phyloP scores from a whole-genome alignment of 192 early-diverging fungal genomes.

The Mortierella hygrophila region DNA sequence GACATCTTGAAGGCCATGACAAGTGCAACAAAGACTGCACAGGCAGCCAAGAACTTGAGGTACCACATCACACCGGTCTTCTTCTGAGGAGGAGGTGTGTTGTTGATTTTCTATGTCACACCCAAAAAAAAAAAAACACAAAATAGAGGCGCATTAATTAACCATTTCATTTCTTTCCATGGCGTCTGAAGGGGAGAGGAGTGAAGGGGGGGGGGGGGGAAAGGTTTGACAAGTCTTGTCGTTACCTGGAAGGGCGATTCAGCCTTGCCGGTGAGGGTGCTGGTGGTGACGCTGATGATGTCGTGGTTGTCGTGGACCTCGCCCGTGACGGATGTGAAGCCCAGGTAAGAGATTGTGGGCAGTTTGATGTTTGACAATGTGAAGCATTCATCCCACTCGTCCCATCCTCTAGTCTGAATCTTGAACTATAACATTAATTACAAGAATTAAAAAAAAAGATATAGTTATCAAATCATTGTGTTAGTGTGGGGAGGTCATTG shows the following conservation, averaged over 20 bases:
- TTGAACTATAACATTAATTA: slow-evolving; percentile 49
- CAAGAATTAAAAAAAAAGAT: neutral
- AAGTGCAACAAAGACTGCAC: slow-evolving; percentile 48
- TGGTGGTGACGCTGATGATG: slow-evolving; percentile 64
- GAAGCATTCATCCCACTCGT: slow-evolving; percentile 91
- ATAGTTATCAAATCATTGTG: neutral
- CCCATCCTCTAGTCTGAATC: slow-evolving; percentile 63
- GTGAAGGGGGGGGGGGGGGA: neutral
- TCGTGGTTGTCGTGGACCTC: slow-evolving; percentile 83
- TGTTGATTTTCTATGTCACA: slow-evolving; percentile 17
- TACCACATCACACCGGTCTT: slow-evolving; percentile 56
- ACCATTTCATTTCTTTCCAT: neutral
- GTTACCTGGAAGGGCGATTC: slow-evolving; percentile 1
- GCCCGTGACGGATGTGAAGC: slow-evolving; percentile 94
- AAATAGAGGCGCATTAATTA: neutral
- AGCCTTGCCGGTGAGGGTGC: slow-evolving; percentile 24
- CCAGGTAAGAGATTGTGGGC: slow-evolving; percentile 83
- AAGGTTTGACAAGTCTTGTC: neutral
- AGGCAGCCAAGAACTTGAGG: slow-evolving; percentile 49
- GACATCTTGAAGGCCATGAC: slow-evolving; percentile 55
- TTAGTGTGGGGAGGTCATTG: neutral
- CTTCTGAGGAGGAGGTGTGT: slow-evolving; percentile 46
- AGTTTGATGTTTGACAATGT: slow-evolving; percentile 80
- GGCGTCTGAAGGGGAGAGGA: neutral
- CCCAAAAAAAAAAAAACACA: neutral